phyloP scores from a whole-genome alignment of 495 filamentous ascomycete species.

The Penicillium ochrochloron region DNA sequence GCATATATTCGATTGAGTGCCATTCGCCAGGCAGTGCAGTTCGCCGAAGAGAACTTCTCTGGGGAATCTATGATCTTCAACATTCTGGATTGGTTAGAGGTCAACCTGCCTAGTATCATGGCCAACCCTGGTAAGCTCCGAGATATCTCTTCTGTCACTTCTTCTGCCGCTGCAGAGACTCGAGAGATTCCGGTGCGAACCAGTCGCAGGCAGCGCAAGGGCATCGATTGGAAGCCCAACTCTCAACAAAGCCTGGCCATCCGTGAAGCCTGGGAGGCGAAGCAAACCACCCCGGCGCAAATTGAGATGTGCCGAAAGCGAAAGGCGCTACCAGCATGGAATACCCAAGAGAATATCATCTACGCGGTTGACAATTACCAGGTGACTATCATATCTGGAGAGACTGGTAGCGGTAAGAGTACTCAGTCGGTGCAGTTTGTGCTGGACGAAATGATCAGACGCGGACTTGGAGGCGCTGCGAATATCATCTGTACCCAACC shows the following conservation, averaged over 20 bases:
- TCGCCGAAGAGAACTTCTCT: slow-evolving; percentile 66
- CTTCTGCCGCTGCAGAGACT: slow-evolving; percentile 34
- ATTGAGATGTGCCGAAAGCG: slow-evolving; percentile 72
- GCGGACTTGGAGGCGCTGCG: slow-evolving; percentile 72
- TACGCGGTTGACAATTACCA: slow-evolving; percentile 72
- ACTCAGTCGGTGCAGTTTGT: slow-evolving; percentile 97
- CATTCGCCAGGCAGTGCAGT: slow-evolving; percentile 73
- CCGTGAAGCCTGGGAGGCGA: slow-evolving; percentile 57
- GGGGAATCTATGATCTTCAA: slow-evolving; percentile 91
- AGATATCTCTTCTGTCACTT: slow-evolving; percentile 71
- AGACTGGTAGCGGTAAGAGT: slow-evolving; percentile 96
- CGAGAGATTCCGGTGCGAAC: slow-evolving; percentile 53
- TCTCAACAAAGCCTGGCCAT: slow-evolving; percentile 47
- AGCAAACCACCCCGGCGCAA: slow-evolving; percentile 60
- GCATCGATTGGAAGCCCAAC: slow-evolving; percentile 43
- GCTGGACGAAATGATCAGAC: slow-evolving; percentile 85
- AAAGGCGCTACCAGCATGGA: slow-evolving; percentile 84
- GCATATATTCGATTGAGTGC: slow-evolving; percentile 92
- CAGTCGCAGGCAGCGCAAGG: slow-evolving; percentile 49
- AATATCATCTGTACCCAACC: slow-evolving; percentile 98
- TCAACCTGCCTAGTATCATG: slow-evolving; percentile 73
- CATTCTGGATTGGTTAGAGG: slow-evolving; percentile 87
- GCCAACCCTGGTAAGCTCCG: slow-evolving; percentile 79
- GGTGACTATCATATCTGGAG: slow-evolving; percentile 94
- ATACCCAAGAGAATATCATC: slow-evolving; percentile 75